These are phyloP conservation scores for Cordyceps sp. DNA, from an alignment of 2,329 filamentous ascomycete genomes.

Conservation along the genomic window DNA sequence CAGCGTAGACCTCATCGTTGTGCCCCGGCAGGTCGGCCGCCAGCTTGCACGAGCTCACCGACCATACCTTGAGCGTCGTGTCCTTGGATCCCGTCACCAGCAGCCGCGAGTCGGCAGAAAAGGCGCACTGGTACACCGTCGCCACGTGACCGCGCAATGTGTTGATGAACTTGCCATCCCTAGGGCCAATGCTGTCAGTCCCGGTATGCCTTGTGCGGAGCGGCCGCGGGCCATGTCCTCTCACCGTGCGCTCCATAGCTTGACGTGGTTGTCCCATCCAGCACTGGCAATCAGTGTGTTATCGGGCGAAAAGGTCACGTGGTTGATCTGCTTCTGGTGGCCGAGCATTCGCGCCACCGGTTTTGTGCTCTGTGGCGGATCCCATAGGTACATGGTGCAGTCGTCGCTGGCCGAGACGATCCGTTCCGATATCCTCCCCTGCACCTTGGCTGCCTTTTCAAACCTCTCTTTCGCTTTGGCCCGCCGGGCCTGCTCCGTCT, in stretches of 20 bases:
- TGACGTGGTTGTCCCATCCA: slow-evolving; percentile 88
- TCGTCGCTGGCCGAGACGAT: slow-evolving; percentile 87
- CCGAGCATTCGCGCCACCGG: slow-evolving; percentile 79
- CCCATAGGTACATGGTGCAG: slow-evolving; percentile 94
- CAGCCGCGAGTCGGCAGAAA: slow-evolving; percentile 81
- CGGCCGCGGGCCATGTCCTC: background rate
- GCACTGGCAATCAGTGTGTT: slow-evolving; percentile 74
- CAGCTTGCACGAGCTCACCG: slow-evolving; percentile 71
- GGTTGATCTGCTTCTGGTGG: slow-evolving; percentile 93
- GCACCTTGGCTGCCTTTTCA: slow-evolving; percentile 64
- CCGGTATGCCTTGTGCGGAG: background rate
- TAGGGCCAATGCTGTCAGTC: slow-evolving; percentile 13
- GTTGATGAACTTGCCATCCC: slow-evolving; percentile 62
- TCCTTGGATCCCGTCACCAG: slow-evolving; percentile 82
- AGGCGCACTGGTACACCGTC: slow-evolving; percentile 82
- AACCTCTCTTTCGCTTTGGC: slow-evolving; percentile 68
- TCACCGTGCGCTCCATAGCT: slow-evolving; percentile 70
- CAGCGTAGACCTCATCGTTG: slow-evolving; percentile 81
- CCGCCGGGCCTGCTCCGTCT: slow-evolving; percentile 51
- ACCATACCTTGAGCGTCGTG: slow-evolving; percentile 90
- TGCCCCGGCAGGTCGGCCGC: slow-evolving; percentile 72
- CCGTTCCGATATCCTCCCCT: slow-evolving; percentile 64
- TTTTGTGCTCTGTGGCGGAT: slow-evolving; percentile 61
- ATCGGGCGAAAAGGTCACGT: slow-evolving; percentile 87
- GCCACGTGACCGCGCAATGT: slow-evolving; percentile 79